Evolutionary conservation across 805 yeast genomes (phyloP), one percentile per base, ranked within the genome.

Genomic region (Wickerhamomyces hampshirensis): DNA sequence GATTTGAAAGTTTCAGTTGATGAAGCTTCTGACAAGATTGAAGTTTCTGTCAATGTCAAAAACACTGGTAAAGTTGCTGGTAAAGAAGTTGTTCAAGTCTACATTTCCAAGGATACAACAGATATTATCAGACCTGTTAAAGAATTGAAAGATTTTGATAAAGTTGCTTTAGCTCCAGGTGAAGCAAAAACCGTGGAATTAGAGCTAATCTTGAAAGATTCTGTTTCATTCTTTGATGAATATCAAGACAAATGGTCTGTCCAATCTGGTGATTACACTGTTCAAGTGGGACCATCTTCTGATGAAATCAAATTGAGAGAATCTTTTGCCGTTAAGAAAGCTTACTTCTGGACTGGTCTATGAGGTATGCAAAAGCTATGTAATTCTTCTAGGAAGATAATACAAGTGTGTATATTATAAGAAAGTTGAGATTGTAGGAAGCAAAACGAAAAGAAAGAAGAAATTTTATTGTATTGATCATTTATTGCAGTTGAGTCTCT

Each of bases 81-180:
- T 40, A 58, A 68, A 17, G 83, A 77, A 51, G 71, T 66, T 34
- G 73, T 70, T 8, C 85, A 79, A 55, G 57, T 75, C 15, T 79
- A 77, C 50, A 51, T 78, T 38, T 45, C 60, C 28, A 65, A 61
- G 33, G 51, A 51, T 19, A 47, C 51, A 11, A 62, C 64, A 14
- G 56, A 50, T 32, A 51, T 55, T 23, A 63, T 63, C 34, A 67
- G 84, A 50, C 80, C 84, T 9, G 52, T 64, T 17, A 78, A 77
- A 56, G 84, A 79, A 48, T 63, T 79, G 53, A 77, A 74, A 55
- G 80, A 71, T 18, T 78, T 73, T 50, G 68, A 58, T 13, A 77
- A 79, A 56, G 68, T 72, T 7, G 51, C 42, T 26, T 48, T 78
- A 40, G 47, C 56, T 32, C 60, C 77, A 4, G 77, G 77, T 7